Evolutionary conservation across 768 basidiomycete species (phyloP).

Genomic region (Polyporus arcularius): DNA sequence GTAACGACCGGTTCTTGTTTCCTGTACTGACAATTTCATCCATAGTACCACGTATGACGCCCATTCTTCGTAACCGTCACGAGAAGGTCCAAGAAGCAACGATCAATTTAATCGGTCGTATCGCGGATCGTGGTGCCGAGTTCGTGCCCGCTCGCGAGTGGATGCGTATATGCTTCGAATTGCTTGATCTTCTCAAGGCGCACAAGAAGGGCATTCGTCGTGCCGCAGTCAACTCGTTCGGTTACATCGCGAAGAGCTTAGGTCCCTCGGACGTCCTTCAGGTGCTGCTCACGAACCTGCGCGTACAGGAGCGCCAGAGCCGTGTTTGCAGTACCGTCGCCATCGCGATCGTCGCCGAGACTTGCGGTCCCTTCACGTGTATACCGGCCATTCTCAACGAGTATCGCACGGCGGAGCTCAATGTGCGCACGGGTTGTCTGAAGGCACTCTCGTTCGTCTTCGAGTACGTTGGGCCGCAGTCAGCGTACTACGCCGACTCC

Average conservation of each 20-base stretch:
- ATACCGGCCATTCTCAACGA: conserved; percentile 99
- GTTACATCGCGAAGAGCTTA: conserved; percentile 98
- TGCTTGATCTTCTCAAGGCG: conserved; percentile 94
- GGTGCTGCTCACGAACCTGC: conserved; percentile 92
- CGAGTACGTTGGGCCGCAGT: conserved; percentile 97
- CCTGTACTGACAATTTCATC: conserved; percentile 17
- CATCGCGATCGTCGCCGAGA: conserved; percentile 94
- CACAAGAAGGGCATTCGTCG: conserved; percentile 99
- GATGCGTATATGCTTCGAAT: conserved; percentile 99
- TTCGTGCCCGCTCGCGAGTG: conserved; percentile 98
- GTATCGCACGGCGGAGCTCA: conserved; percentile 96
- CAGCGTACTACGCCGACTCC: conserved; percentile 95
- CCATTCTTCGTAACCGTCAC: conserved; percentile 98
- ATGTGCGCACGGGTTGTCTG: conserved; percentile 97
- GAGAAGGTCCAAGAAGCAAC: conserved; percentile 99
- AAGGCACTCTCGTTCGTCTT: conserved; percentile 99
- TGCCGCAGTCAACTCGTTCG: conserved; percentile 98
- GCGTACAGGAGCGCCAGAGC: conserved; percentile 98
- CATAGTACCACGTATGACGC: conserved; percentile 97
- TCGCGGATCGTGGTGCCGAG: conserved; percentile 98
- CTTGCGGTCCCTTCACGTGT: conserved; percentile 96
- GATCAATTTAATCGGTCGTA: conserved; percentile 99
- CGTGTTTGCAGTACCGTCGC: conserved; percentile 99
- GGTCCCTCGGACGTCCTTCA: conserved; percentile 98
- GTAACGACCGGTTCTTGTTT: background rate